phyloP scores from a whole-genome alignment of 371 early-diverging fungal genomes.

The Fennellomyces sp. region DNA sequence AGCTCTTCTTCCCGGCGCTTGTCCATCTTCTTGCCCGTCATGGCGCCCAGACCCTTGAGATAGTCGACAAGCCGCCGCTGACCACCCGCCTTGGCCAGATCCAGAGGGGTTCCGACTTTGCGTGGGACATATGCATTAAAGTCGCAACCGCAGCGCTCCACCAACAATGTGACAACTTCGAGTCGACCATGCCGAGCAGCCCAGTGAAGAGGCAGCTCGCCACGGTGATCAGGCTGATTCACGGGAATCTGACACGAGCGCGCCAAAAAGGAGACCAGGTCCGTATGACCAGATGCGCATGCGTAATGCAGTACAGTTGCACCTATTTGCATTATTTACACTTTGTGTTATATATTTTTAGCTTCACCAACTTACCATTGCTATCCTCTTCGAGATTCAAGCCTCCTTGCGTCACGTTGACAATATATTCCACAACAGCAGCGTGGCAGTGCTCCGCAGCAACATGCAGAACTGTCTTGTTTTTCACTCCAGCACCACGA shows the following conservation, averaged over 20 bases:
- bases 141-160: slow-evolving; percentile 46
- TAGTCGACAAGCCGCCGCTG: slow-evolving; percentile 47
- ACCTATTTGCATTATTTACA: slow-evolving; percentile 20
- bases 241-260: slow-evolving; percentile 37
- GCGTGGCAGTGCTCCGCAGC: slow-evolving; percentile 46
- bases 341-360: not conserved
- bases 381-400: slow-evolving; percentile 38
- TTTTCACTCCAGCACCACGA: slow-evolving; percentile 38
- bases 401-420: slow-evolving; percentile 36
- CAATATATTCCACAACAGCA: slow-evolving; percentile 40
- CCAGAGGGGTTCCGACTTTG: slow-evolving; percentile 42
- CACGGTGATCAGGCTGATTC: slow-evolving; percentile 31
- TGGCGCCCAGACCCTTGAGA: slow-evolving; percentile 44
- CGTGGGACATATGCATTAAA: slow-evolving; percentile 42
- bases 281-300: slow-evolving; percentile 45
- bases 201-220: slow-evolving; percentile 46
- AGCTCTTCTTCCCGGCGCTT: slow-evolving; percentile 46
- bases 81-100: slow-evolving; percentile 39
- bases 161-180: slow-evolving; percentile 39
- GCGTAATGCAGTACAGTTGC: slow-evolving; percentile 51
- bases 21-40: slow-evolving; percentile 47
- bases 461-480: slow-evolving; percentile 43
- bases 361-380: slow-evolving; percentile 21
- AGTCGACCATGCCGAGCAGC: slow-evolving; percentile 43
- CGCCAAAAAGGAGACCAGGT: slow-evolving; percentile 34